These are phyloP conservation scores for Fraxinus greggii DNA, from an alignment of 305 asterid genomes.

Conservation along the genomic window DNA sequence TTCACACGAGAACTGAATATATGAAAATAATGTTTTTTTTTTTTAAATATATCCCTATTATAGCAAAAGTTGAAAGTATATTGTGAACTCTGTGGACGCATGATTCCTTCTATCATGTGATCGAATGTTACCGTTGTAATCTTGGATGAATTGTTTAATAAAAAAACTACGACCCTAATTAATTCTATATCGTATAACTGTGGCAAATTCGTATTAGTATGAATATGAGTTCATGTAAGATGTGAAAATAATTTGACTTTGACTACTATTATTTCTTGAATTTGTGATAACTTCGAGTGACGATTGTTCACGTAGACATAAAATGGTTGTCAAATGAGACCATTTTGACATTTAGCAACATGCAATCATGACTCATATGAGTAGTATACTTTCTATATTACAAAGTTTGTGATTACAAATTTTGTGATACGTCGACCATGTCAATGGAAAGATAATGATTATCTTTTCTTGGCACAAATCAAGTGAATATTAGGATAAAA, in stretches of 20 bases:
- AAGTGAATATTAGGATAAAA: background rate
- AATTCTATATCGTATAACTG: background rate
- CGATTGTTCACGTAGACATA: background rate
- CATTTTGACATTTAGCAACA: background rate
- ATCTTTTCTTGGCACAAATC: background rate
- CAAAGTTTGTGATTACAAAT: background rate
- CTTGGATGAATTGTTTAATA: background rate
- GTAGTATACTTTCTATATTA: background rate
- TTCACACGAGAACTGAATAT: too few species aligned
- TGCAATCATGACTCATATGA: background rate
- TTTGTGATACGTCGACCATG: too few species aligned
- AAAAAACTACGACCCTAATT: too few species aligned
- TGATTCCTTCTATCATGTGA: background rate
- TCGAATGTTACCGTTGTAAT: background rate
- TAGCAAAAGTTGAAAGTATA: background rate
- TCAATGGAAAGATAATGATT: background rate
- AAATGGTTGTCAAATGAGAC: background rate
- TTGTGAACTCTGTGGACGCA: background rate
- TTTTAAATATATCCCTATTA: too few species aligned
- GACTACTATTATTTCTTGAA: too few species aligned
- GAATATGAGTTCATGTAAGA: background rate
- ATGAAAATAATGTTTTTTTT: too few species aligned
- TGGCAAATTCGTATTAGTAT: too few species aligned
- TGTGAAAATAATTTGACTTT: background rate
- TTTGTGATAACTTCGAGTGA: background rate